These are phyloP conservation scores for Pyrus hybrid DNA, from an alignment of 331 rosid genomes.

Conservation along the genomic window DNA sequence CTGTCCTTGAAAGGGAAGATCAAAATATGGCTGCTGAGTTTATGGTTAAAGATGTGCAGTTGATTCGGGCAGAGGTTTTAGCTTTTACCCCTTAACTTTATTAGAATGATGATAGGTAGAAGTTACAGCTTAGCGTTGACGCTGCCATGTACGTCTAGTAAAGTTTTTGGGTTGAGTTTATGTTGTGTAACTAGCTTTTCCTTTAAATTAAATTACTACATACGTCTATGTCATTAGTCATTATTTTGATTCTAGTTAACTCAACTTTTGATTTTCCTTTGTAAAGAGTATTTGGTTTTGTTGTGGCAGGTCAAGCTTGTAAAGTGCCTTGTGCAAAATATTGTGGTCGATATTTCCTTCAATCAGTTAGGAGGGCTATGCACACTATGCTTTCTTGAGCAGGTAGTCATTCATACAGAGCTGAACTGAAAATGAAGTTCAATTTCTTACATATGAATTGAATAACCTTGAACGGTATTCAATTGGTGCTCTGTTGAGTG, in stretches of 20 bases:
- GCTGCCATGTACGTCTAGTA: not conserved
- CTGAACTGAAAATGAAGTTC: not conserved
- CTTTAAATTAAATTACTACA: not conserved
- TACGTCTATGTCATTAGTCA: not conserved
- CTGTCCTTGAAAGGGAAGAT: constrained; percentile 60
- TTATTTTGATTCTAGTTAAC: not conserved
- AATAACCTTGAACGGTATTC: not conserved
- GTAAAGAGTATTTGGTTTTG: constrained; percentile 10
- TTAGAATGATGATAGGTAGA: not conserved
- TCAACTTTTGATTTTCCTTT: not conserved
- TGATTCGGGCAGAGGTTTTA: constrained; percentile 82
- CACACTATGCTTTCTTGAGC: constrained; percentile 88
- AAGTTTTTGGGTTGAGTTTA: not conserved
- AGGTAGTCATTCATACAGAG: constrained; percentile 40
- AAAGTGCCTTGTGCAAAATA: constrained; percentile 80
- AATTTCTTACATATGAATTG: not conserved
- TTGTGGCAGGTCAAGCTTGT: constrained; percentile 86
- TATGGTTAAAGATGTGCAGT: constrained; percentile 85
- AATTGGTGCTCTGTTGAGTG: not conserved
- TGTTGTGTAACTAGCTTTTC: not conserved
- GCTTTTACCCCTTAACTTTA: not conserved
- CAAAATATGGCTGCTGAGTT: constrained; percentile 52
- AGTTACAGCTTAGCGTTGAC: not conserved
- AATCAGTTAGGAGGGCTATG: constrained; percentile 96
- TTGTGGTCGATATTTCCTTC: constrained; percentile 92